These are phyloP conservation scores for Colletotrichum sidae DNA, from an alignment of 2,329 filamentous ascomycete species.

Conservation along the genomic window DNA sequence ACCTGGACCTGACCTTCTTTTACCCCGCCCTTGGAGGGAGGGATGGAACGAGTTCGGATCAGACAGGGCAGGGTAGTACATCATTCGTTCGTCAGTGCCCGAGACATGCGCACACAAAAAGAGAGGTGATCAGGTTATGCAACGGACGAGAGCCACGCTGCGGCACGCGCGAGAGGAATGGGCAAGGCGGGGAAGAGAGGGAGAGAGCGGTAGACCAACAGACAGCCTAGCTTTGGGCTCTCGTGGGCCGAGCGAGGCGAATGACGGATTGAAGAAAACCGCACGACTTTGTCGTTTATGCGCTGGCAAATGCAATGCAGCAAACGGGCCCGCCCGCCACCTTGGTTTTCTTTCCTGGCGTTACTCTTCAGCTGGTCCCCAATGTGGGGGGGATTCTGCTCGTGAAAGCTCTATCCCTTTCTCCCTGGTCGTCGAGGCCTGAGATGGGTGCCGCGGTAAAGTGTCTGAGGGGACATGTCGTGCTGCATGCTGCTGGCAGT, in stretches of 20 bases:
- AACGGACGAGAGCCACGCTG: too few relatives aligned
- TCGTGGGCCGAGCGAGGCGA: constrained; percentile 25
- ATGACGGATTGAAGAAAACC: neutral
- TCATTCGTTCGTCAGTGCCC: too few relatives aligned
- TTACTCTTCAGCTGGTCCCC: neutral
- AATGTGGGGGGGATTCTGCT: constrained; percentile 9
- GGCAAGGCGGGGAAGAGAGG: too few relatives aligned
- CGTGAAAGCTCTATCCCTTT: too few relatives aligned
- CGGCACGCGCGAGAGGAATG: too few relatives aligned
- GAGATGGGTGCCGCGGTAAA: too few relatives aligned
- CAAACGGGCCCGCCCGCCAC: constrained; percentile 15
- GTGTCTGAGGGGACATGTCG: neutral
- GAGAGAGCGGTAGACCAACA: too few relatives aligned
- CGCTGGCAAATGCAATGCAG: constrained; percentile 11
- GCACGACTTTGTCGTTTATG: neutral
- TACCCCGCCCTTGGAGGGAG: constrained; percentile 29
- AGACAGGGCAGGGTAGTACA: too few relatives aligned
- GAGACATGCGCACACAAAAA: too few relatives aligned
- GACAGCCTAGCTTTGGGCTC: constrained; percentile 9
- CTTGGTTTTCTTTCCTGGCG: constrained; percentile 1
- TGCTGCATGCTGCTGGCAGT: neutral
- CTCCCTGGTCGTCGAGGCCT: too few relatives aligned
- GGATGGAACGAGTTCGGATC: too few relatives aligned
- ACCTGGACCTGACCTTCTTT: neutral
- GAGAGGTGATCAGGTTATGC: too few relatives aligned